Evolutionary conservation across 148 eudicot genomes (phyloP), one percentile per base, ranked within the genome.

Genomic region (Rhododendron henanense): DNA sequence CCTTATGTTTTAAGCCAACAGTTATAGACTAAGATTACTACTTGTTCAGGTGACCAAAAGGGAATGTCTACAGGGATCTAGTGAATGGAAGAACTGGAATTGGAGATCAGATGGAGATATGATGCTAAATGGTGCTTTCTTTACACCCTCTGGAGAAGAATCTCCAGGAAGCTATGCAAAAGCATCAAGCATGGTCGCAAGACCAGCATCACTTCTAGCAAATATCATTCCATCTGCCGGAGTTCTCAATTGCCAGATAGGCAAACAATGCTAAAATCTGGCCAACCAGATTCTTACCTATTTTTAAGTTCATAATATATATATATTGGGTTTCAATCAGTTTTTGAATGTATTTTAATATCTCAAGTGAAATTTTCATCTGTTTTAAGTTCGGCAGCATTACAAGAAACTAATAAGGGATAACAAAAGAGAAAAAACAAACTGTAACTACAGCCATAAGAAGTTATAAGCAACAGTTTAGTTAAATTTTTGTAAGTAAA

Each of bases 141-240:
- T 87, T 48, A 84, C 77, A 69, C 50, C 87, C 21, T 87, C 89
- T 73, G 89, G 89, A 75, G 44, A 51, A 69, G 87, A 53, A 73
- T 55, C 47, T 61, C 47, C 81, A 25, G 86, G 76, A 51, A 80
- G 39, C 81, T 87, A 87, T 74, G 85, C 82, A 57, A 87, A 77
- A 85, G 89, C 89, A 57, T 84, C 87, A 31, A 87, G 89, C 82
- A 86, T 86, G 88, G 88, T 82, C 15, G 88, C 88, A 75, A 82
- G 88, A 82, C 88, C 88, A 31, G 88, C 82, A 48, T 75, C 88
- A 28, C 85, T 86, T 76, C 82, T 86, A 31, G 18, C 69, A 37
- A 82, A 15, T 61, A 83, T 86, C 23, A 28, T 82, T 6, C 85
- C 84, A 21, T 82, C 82, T 75, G 82, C 88, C 5, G 88, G 88